Base-by-base conservation (phyloP, 495 filamentous ascomycete genomes). In the Penicillium soppii region DNA sequence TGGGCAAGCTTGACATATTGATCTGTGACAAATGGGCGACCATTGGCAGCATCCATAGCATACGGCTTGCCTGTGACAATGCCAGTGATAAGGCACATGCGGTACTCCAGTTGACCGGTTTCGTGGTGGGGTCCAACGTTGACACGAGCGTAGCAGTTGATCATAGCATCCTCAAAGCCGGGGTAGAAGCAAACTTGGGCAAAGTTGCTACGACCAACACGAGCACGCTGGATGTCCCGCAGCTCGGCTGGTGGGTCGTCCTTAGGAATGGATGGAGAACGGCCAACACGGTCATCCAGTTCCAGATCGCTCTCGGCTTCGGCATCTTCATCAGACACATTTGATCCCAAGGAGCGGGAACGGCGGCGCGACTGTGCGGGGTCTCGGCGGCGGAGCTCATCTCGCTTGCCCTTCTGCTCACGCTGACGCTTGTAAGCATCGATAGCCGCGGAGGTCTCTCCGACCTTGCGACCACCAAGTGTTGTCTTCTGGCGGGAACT, bases 181-280 rank as follows among this genome's bases (percentile, higher is more conserved):
- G 94, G 94, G 53, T 89, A 89, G 73, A 94, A 96, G 73, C 89
- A 95, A 35, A 95, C 85, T 60, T 89, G 81, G 5, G 84, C 85
- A 57, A 97, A 91, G 57, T 88, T 86, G 52, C 73, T 82, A 27
- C 95, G 82, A 17, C 92, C 89, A 50, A 98, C 77, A 50, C 89
- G 83, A 51, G 89, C 79, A 40, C 87, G 84, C 58, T 96, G 87
- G 53, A 95, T 79, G 60, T 98, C 91, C 2, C 78, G 72, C n/a
- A 96, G 75, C 9, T 84, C 82, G 10, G 88, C 84, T 10, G 81
- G 85, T 17, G 75, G 76, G 42, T 85, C 81, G 36, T 83, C 76
- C 38, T 75, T 79, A 10, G 74, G 67, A 6, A 63, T 48, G 13
- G 69, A 66, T 6, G 70, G 68, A 4, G 72, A 69, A n/a, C 74